Percentiles rank a stretch among this genome's conserved stretches.
Evolutionary conservation across 768 basidiomycete species (phyloP).

Genomic region (Arthromyces matolae): DNA sequence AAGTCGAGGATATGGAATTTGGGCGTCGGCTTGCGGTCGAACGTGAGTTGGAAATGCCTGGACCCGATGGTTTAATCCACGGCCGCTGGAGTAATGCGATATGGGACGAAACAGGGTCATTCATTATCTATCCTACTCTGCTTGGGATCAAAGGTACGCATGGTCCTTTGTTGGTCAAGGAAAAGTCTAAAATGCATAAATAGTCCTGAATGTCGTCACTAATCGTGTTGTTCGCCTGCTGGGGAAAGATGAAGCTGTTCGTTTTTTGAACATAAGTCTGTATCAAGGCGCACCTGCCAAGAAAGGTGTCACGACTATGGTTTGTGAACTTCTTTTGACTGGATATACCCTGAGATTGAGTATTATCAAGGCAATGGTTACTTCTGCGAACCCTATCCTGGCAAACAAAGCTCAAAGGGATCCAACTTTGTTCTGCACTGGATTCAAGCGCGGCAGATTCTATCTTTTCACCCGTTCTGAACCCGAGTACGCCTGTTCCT

Average conservation of each 20-base stretch:
- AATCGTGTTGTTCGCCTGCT: constrained; percentile 86
- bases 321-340: constrained; percentile 30
- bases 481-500: constrained; percentile 66
- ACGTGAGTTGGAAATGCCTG: constrained; percentile 82
- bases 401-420: constrained; percentile 82
- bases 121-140: constrained; percentile 89
- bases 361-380: constrained; percentile 74
- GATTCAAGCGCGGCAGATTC: constrained; percentile 89
- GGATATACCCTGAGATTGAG: constrained; percentile 3
- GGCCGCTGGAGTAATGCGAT: constrained; percentile 84
- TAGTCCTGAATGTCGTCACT: constrained; percentile 92
- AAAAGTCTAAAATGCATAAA: neutral
- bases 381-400: constrained; percentile 92
- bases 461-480: constrained; percentile 91
- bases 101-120: constrained; percentile 98
- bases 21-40: constrained; percentile 93
- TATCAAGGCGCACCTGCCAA: constrained; percentile 96
- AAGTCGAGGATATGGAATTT: constrained; percentile 98
- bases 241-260: constrained; percentile 91
- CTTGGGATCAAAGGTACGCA: constrained; percentile 87
- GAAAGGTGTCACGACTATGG: constrained; percentile 75
- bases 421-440: constrained; percentile 90
- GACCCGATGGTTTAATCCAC: constrained; percentile 65
- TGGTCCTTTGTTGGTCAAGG: neutral
- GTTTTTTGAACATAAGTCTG: constrained; percentile 83